These are phyloP conservation scores for Mortierella polycephala DNA, from an alignment of 371 early-diverging fungal genomes.

Conservation along the genomic window DNA sequence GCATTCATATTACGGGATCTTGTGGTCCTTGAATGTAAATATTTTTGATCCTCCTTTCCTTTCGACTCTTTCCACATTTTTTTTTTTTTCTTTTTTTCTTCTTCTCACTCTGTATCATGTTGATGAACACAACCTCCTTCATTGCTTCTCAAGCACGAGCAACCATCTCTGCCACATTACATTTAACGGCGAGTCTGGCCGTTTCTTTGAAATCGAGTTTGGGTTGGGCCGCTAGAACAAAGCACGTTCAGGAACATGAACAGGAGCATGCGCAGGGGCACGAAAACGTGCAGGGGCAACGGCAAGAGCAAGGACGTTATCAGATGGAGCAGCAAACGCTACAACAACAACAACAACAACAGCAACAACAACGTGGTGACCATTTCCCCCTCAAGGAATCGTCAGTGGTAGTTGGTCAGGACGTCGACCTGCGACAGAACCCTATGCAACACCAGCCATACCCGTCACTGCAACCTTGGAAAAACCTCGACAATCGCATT, in stretches of 20 bases:
- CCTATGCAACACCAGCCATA: slow-evolving; percentile 33
- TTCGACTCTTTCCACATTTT: not conserved
- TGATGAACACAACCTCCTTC: slow-evolving; percentile 53
- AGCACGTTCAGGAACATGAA: no score
- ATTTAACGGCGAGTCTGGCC: slow-evolving; percentile 23
- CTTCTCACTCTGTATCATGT: slow-evolving; percentile 10
- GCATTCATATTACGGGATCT: slow-evolving; percentile 9
- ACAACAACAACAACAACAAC: no score
- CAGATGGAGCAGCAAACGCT: no score
- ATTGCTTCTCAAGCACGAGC: slow-evolving; percentile 39
- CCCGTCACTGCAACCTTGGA: slow-evolving; percentile 52
- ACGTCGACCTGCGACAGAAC: slow-evolving; percentile 12
- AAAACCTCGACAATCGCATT: slow-evolving; percentile 32
- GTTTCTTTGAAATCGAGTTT: slow-evolving; percentile 32
- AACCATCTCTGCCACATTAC: slow-evolving; percentile 37
- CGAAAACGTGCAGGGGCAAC: no score
- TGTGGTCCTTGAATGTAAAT: slow-evolving; percentile 9
- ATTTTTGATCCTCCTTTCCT: no score
- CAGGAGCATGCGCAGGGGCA: no score
- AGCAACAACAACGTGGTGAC: no score
- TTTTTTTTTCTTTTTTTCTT: not conserved
- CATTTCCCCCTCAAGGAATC: not conserved
- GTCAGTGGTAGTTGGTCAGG: slow-evolving; percentile 7
- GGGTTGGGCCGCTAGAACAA: slow-evolving; percentile 4
- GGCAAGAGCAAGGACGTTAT: no score